These are phyloP conservation scores for Nemania diffusa DNA, from an alignment of 2,329 filamentous ascomycete genomes.

Conservation along the genomic window DNA sequence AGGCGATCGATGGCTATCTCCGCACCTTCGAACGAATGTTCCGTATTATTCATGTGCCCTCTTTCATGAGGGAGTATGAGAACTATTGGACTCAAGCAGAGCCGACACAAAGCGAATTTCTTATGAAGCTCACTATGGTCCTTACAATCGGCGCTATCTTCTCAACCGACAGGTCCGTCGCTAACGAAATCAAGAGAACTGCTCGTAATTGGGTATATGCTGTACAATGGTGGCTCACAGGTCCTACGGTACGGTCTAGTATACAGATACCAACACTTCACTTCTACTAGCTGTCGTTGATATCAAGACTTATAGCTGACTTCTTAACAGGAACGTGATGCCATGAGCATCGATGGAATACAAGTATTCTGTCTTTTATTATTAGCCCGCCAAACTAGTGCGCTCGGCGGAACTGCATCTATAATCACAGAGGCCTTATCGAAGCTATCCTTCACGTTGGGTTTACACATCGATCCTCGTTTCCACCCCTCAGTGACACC, in stretches of 20 bases:
- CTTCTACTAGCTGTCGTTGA: not conserved
- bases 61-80: conserved; percentile 40
- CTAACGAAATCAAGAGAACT: conserved; percentile 37
- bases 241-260: conserved; percentile 35
- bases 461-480: conserved; percentile 46
- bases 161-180: conserved; percentile 31
- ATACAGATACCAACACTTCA: not conserved
- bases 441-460: conserved; percentile 47
- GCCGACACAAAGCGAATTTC: conserved; percentile 16
- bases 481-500: conserved; percentile 35
- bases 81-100: conserved; percentile 33
- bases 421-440: conserved; percentile 46
- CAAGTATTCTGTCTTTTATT: conserved; percentile 44
- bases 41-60: conserved; percentile 43
- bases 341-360: conserved; percentile 43
- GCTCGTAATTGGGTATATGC: conserved; percentile 46
- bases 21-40: conserved; percentile 42
- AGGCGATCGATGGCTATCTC: conserved; percentile 39
- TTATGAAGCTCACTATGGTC: conserved; percentile 43
- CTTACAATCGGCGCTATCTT: conserved; percentile 43
- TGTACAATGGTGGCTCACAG: conserved; percentile 46
- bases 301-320: conserved; percentile 10
- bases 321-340: conserved; percentile 34
- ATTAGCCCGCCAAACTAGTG: conserved; percentile 41
- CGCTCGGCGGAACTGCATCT: conserved; percentile 42